Evolutionary conservation across 306 rosid species (phyloP).

Genomic region (Pterocarpus macrocarpus): DNA sequence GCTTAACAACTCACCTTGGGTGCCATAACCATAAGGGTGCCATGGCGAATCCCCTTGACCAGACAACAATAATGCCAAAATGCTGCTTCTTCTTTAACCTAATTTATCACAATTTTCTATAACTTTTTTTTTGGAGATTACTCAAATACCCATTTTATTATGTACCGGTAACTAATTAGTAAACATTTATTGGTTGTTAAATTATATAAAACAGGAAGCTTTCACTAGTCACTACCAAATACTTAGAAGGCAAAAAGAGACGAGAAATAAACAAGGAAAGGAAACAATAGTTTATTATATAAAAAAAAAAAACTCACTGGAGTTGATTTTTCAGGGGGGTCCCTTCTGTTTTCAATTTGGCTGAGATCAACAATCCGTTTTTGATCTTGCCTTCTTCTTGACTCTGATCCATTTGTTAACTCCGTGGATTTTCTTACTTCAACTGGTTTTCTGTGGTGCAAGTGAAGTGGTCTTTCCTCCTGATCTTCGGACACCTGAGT

Average conservation of each 20-base stretch:
- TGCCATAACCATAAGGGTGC: no score
- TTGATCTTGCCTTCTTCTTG: conserved; percentile 66
- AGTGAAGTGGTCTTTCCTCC: conserved; percentile 56
- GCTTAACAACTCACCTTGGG: no score
- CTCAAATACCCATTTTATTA: neutral
- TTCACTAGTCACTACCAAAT: neutral
- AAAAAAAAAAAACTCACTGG: conserved; percentile 62
- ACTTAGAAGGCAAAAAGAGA: neutral
- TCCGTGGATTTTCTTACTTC: conserved; percentile 57
- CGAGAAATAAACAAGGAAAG: neutral
- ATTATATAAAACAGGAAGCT: neutral
- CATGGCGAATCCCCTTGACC: no score
- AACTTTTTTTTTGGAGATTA: no score
- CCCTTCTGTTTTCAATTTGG: conserved; percentile 62
- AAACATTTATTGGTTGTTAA: no score
- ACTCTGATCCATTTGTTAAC: conserved; percentile 58
- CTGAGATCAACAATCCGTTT: conserved; percentile 52
- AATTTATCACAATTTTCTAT: no score
- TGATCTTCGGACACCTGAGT: conserved; percentile 60
- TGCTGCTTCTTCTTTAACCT: no score
- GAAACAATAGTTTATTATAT: neutral
- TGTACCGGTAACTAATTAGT: neutral
- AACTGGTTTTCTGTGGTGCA: conserved; percentile 51
- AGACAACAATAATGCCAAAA: no score
- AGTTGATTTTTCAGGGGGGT: conserved; percentile 57